Conservation (phyloP, 2,329 filamentous ascomycete genomes). For the Trichophyton equinum region DNA sequence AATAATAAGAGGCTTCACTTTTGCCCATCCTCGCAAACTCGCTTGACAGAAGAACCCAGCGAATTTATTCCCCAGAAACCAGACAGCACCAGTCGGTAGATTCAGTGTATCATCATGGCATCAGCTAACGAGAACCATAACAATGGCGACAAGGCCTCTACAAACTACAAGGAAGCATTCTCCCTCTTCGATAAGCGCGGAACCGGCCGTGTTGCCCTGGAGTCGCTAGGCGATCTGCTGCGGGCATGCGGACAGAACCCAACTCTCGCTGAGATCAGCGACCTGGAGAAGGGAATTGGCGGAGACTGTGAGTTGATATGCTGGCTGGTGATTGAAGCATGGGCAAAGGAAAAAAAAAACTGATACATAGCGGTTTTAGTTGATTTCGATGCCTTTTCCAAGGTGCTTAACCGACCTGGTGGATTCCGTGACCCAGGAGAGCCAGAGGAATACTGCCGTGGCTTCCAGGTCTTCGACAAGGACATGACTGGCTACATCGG, state of each 20-base stretch:
- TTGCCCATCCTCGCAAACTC: neutral
- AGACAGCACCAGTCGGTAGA: neutral
- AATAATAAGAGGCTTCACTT: neutral
- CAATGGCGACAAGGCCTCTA: conserved; percentile 47
- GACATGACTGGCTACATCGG: conserved; percentile 97
- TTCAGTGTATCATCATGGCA: neutral
- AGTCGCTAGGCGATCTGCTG: conserved; percentile 82
- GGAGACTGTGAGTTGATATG: conserved; percentile 63
- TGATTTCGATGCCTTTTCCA: conserved; percentile 94
- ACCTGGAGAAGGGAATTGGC: conserved; percentile 81
- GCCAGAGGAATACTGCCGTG: conserved; percentile 94
- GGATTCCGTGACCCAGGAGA: conserved; percentile 97
- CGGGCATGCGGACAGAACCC: conserved; percentile 97
- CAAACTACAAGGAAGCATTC: conserved; percentile 99
- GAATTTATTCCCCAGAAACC: neutral
- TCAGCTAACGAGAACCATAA: conserved; percentile 14
- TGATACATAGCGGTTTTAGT: conserved; percentile 42
- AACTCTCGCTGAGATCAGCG: conserved; percentile 80
- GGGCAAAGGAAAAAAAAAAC: neutral
- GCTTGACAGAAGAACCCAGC: neutral
- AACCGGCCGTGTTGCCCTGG: conserved; percentile 76
- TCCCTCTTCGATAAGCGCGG: conserved; percentile 99
- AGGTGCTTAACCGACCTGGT: conserved; percentile 90
- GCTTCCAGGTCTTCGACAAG: conserved; percentile 99
- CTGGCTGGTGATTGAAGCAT: neutral